Base-by-base conservation (phyloP, 2,329 filamentous ascomycete species). In the Colletotrichum melonis region DNA sequence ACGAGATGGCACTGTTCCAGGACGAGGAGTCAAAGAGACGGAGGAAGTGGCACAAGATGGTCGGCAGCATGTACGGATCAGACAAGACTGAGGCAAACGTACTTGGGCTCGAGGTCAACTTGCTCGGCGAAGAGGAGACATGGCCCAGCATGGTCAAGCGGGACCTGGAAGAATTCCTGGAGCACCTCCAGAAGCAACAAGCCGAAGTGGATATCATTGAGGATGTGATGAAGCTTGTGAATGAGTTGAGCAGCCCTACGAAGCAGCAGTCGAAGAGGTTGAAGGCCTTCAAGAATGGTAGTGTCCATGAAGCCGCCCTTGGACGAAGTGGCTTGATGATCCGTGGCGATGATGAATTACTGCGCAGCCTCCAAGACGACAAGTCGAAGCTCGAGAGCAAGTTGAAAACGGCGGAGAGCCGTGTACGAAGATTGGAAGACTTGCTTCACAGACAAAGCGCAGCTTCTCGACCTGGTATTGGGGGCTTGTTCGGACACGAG, bases 221-320 rank as follows among this genome's bases (percentile, higher is more conserved):
- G 12, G 94, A 97, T 64, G 87, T 98, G 42, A 86, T 88, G 4
- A 94, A 95, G 78, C 89, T 95, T 22, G 89, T 97, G 73, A 91
- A 92, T 74, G 95, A 97, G 67, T 87, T 98, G 16, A 92, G 92
- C 80, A 91, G 89, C 69, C 95, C 96, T 3, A 97, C 94, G 0
- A 95, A 93, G 77, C 94, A 97, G 80, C 95, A 97, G 80, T 90
- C 92, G 74, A 95, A 95, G 82, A 91, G 95, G 70, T 90, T 97
- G 7, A 97, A 96, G 81, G 95, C 95, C 5, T 98, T 99, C 86
- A 98, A 98, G 80, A 97, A 97, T 79, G 97, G 97, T 19, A 98
- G 97, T 79, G 90, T 98, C 49, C 95, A 98, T 78, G 97, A 98
- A 80, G 92, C 93, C n/a, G 91, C 91, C 3, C 89, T 98, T 74